Evolutionary conservation across 495 filamentous ascomycete genomes (phyloP).

Genomic region (Aspergillus wentii): DNA sequence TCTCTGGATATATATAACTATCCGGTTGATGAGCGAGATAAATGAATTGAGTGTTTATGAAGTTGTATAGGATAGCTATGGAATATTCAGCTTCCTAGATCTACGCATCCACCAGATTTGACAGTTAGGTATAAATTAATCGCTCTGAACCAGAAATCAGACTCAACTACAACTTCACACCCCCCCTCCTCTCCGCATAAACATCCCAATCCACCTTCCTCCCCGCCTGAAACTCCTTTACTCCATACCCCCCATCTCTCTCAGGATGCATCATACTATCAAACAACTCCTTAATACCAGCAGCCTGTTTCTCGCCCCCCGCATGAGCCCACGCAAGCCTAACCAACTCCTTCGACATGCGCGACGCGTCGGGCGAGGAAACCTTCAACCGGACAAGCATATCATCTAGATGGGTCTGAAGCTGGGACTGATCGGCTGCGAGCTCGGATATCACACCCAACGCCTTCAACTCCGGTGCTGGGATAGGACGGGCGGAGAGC

Average conservation of each 20-base stretch:
- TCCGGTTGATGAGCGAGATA: too few relatives aligned
- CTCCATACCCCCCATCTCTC: conserved; percentile 14
- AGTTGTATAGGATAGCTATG: too few relatives aligned
- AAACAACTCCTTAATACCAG: conserved; percentile 13
- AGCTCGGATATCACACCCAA: conserved; percentile 15
- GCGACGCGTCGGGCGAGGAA: conserved; percentile 14
- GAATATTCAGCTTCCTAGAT: too few relatives aligned
- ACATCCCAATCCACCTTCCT: conserved; percentile 18
- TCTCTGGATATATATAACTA: too few relatives aligned
- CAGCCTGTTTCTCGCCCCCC: conserved; percentile 5
- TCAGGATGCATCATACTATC: conserved; percentile 18
- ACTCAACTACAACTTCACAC: too few relatives aligned
- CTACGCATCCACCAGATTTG: too few relatives aligned
- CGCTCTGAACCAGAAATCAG: too few relatives aligned
- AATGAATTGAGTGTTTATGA: too few relatives aligned
- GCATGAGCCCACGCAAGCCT: conserved; percentile 17
- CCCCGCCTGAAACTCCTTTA: conserved; percentile 15
- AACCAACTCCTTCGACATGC: conserved; percentile 21
- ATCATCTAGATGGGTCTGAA: conserved; percentile 3
- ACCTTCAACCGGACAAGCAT: conserved; percentile 9
- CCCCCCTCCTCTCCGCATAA: too few relatives aligned
- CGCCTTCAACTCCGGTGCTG: conserved; percentile 14
- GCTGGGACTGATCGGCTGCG: conserved; percentile 3
- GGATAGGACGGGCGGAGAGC: conserved; percentile 23
- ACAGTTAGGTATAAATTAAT: too few relatives aligned